These are phyloP conservation scores for Pestalotiopsis sp. DNA, from an alignment of 2,329 filamentous ascomycete genomes.

Conservation along the genomic window DNA sequence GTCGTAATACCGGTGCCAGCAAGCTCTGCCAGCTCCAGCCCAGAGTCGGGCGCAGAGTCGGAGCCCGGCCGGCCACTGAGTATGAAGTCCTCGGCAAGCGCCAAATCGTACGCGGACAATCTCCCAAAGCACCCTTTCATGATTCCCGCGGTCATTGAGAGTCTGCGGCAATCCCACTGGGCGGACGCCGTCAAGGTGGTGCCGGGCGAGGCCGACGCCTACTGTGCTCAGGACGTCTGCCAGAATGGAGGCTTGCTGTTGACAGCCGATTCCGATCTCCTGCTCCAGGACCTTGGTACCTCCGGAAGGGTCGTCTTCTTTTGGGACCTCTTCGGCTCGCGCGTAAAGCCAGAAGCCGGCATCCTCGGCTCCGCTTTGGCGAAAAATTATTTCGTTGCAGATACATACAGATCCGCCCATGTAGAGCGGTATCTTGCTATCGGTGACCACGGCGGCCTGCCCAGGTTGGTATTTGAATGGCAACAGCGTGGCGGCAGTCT, in stretches of 20 bases:
- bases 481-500: slow-evolving; percentile 18
- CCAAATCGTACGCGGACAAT: slow-evolving; percentile 23
- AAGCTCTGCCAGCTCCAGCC: no score
- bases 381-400: neutral
- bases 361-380: neutral
- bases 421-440: slow-evolving; percentile 26
- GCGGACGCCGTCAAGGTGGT: slow-evolving; percentile 58
- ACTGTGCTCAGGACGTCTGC: slow-evolving; percentile 71
- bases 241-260: slow-evolving; percentile 60
- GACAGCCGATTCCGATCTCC: slow-evolving; percentile 86
- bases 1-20: neutral
- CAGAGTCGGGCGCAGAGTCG: neutral
- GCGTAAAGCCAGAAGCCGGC: neutral
- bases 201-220: slow-evolving; percentile 83
- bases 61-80: neutral
- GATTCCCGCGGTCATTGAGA: slow-evolving; percentile 76
- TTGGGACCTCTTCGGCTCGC: slow-evolving; percentile 56
- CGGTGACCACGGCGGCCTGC: slow-evolving; percentile 30
- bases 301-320: slow-evolving; percentile 70
- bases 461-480: slow-evolving; percentile 35
- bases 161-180: slow-evolving; percentile 55
- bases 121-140: slow-evolving; percentile 65
- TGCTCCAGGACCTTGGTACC: slow-evolving; percentile 71
- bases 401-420: slow-evolving; percentile 36
- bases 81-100: neutral